Conservation (phyloP, 208 protist species). For the Trypanosoma vivax region DNA sequence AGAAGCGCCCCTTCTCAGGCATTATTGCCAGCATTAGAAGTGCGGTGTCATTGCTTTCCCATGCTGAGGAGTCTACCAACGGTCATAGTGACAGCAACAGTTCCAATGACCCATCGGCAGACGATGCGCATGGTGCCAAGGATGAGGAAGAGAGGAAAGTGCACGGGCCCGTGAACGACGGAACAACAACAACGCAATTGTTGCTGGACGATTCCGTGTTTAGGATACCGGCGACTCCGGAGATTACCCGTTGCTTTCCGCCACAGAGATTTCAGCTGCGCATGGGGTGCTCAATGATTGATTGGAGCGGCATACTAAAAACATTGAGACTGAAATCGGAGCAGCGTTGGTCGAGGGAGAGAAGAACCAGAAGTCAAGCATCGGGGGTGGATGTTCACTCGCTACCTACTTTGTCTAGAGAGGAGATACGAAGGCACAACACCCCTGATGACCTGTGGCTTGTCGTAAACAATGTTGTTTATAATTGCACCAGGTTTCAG, state of each 20-base stretch:
- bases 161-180: too few relatives aligned
- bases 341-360: neutral
- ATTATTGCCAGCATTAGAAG: too few relatives aligned
- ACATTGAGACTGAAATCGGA: conserved; percentile 4
- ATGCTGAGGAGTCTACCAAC: too few relatives aligned
- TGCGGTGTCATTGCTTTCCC: too few relatives aligned
- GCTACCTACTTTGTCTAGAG: conserved; percentile 29
- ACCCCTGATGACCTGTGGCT: conserved; percentile 66
- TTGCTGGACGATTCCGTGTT: conserved; percentile 1
- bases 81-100: too few relatives aligned
- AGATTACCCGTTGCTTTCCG: conserved; percentile 14
- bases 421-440: conserved; percentile 54
- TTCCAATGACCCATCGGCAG: too few relatives aligned
- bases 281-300: conserved; percentile 36
- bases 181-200: too few relatives aligned
- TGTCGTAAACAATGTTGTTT: conserved; percentile 62
- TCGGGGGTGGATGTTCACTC: too few relatives aligned
- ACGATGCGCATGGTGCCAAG: too few relatives aligned
- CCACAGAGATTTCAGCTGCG: conserved; percentile 12
- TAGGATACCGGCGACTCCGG: conserved; percentile 5
- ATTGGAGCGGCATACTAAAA: conserved; percentile 32
- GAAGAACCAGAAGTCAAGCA: too few relatives aligned
- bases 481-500: conserved; percentile 69
- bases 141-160: too few relatives aligned
- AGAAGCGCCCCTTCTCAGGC: too few relatives aligned